Conservation (phyloP, 352 stramenopile species). For the Globisporangium spinosum region DNA sequence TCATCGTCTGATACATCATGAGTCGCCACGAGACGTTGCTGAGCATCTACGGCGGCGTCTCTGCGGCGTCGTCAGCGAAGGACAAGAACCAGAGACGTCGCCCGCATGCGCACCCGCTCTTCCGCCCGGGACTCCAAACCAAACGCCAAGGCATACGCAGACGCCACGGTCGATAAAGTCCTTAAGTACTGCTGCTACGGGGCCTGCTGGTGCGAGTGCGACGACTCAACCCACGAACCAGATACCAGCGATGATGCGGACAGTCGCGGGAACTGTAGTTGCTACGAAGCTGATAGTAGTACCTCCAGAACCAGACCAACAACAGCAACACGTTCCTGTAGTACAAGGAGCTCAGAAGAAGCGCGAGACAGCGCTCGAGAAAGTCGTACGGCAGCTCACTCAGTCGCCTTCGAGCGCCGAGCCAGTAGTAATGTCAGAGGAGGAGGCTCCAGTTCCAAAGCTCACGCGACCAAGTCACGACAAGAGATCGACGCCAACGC, state of each 20-base stretch:
- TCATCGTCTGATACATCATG: neutral
- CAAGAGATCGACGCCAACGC: neutral
- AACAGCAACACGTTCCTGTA: neutral
- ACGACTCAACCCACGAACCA: neutral
- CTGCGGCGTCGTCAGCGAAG: neutral
- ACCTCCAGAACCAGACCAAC: neutral
- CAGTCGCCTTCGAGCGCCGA: neutral
- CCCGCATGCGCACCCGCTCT: neutral
- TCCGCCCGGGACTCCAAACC: neutral
- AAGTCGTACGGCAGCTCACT: neutral
- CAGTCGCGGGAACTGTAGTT: neutral
- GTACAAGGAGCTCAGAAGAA: neutral
- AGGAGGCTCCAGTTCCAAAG: neutral
- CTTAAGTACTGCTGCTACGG: too few relatives aligned
- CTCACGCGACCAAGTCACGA: neutral
- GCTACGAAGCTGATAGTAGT: neutral
- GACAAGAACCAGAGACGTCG: neutral
- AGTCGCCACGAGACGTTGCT: slow-evolving; percentile 10
- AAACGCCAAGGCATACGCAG: neutral
- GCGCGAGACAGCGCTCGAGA: neutral
- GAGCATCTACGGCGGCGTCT: slow-evolving; percentile 5
- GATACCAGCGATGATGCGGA: neutral
- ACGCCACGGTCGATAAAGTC: neutral
- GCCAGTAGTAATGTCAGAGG: neutral
- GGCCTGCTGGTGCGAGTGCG: neutral